A percentile compares a stretch with the other conserved stretches of the same genome.
These are phyloP conservation scores for Aegilops longissima DNA, from an alignment of 176 grass and related monocot species.

Conservation along the genomic window DNA sequence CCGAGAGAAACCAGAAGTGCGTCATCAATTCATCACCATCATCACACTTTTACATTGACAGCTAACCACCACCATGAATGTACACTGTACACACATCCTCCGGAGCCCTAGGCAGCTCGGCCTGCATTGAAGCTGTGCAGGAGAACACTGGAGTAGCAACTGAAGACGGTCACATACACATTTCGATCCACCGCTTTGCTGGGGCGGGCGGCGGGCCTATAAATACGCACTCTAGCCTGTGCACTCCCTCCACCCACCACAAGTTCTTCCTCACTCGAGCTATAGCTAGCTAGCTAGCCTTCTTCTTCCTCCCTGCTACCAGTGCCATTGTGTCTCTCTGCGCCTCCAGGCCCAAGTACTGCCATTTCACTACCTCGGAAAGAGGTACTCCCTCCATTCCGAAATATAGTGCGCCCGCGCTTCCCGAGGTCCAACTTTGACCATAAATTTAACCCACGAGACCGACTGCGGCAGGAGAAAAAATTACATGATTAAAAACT, in stretches of 20 bases:
- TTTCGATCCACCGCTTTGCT: not conserved
- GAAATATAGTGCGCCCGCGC: too few relatives aligned
- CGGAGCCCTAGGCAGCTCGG: not conserved
- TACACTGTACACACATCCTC: not conserved
- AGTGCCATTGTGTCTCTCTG: not conserved
- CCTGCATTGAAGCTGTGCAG: not conserved
- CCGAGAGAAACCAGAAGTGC: not conserved
- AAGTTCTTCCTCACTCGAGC: not conserved
- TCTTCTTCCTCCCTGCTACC: not conserved
- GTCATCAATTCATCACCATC: slow-evolving; percentile 53
- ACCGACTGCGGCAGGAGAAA: too few relatives aligned
- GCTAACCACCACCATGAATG: slow-evolving; percentile 5
- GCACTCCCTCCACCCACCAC: not conserved
- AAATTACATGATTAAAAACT: too few relatives aligned
- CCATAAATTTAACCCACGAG: too few relatives aligned
- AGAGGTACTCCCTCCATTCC: too few relatives aligned
- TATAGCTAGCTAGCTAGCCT: not conserved
- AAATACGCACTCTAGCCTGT: not conserved
- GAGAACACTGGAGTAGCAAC: not conserved
- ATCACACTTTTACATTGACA: slow-evolving; percentile 20
- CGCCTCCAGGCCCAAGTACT: not conserved
- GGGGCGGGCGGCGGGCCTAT: not conserved
- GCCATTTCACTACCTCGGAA: not conserved
- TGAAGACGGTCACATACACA: not conserved
- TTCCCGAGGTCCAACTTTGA: too few relatives aligned